Evolutionary conservation across 2,329 filamentous ascomycete species (phyloP).

Genomic region (Dactylellina leptospora): DNA sequence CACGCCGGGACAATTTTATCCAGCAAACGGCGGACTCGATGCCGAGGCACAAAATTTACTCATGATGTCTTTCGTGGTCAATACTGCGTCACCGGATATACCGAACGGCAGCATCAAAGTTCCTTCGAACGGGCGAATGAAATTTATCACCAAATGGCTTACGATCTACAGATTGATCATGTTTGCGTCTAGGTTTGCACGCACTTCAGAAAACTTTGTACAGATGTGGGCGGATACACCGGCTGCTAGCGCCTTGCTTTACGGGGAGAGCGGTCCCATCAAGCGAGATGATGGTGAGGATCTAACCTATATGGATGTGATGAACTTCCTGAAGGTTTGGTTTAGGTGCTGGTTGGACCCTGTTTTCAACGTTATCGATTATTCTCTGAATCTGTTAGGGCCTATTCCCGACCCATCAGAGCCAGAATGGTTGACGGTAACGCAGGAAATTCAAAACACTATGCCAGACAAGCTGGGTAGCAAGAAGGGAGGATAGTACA

Average conservation of each 20-base stretch:
- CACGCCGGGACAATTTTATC: background rate
- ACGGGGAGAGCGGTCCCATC: too few relatives aligned
- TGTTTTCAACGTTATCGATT: background rate
- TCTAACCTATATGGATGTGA: background rate
- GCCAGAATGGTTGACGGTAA: slow-evolving; percentile 1
- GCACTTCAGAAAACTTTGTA: background rate
- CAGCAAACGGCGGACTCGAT: too few relatives aligned
- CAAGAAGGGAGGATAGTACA: too few relatives aligned
- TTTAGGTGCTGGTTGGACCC: background rate
- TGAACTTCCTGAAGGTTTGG: background rate
- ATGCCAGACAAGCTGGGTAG: too few relatives aligned
- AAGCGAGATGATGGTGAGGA: background rate
- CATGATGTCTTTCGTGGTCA: background rate
- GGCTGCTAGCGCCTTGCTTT: background rate
- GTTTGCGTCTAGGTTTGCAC: background rate
- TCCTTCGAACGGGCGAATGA: background rate
- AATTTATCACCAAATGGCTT: background rate
- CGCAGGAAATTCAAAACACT: too few relatives aligned
- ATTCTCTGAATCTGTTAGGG: background rate
- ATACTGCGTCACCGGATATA: background rate
- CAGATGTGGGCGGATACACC: background rate
- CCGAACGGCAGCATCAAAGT: background rate
- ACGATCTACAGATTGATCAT: background rate
- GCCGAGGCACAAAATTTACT: background rate
- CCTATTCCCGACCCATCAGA: background rate